phyloP scores from a whole-genome alignment of 73 alveolate genomes.

The Uronychia setigera region DNA sequence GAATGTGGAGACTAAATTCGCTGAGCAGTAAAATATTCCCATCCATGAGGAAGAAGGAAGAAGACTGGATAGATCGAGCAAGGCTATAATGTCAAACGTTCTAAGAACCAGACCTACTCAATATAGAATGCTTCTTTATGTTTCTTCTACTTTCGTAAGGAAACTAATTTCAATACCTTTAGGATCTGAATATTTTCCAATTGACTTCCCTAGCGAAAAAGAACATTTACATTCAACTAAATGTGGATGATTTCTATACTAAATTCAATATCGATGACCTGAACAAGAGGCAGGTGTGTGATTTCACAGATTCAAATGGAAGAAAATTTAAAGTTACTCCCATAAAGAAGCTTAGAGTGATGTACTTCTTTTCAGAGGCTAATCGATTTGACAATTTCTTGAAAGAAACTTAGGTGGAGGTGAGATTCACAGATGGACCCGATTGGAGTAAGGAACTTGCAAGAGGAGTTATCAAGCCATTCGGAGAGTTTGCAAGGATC shows the following conservation, averaged over 20 bases:
- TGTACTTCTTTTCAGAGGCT: constrained; percentile 43
- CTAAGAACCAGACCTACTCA: constrained; percentile 37
- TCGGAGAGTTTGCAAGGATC: background rate
- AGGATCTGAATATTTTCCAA: background rate
- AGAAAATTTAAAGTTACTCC: background rate
- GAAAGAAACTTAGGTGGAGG: constrained; percentile 13
- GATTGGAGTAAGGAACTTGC: constrained; percentile 11
- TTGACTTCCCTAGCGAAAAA: background rate
- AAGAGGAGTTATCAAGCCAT: background rate
- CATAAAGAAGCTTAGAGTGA: constrained; percentile 31
- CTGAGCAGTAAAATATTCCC: constrained; percentile 41
- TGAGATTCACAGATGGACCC: constrained; percentile 31
- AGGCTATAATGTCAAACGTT: constrained; percentile 15
- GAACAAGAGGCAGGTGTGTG: background rate
- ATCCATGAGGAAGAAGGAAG: background rate
- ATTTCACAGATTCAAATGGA: background rate
- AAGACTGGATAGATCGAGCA: background rate
- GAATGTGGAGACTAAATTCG: constrained; percentile 37
- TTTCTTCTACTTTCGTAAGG: constrained; percentile 1
- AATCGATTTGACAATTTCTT: constrained; percentile 12
- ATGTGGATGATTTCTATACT: constrained; percentile 20
- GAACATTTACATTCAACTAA: constrained; percentile 32
- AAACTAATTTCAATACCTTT: background rate
- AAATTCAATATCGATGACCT: constrained; percentile 19
- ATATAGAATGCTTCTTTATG: constrained; percentile 52